A percentile compares a stretch with the other conserved stretches of the same genome.
Evolutionary conservation across 202 grass and related monocot genomes (phyloP).

Genomic region (Saccharum hybrid): DNA sequence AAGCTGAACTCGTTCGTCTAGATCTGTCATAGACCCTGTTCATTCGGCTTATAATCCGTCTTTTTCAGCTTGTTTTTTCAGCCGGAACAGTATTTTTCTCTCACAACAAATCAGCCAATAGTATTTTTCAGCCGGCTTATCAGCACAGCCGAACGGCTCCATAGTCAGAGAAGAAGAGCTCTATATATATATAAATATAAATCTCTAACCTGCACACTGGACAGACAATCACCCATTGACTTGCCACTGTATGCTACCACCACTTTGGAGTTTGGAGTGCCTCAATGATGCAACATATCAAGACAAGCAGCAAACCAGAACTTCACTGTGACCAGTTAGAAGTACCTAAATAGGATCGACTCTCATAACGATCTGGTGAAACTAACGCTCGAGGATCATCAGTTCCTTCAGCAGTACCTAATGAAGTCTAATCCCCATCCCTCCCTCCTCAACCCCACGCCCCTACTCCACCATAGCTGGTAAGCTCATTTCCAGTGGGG

Average conservation of each 20-base stretch:
- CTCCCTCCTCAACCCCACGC: background rate
- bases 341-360: background rate
- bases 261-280: background rate
- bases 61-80: no score
- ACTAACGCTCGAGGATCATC: slow-evolving; percentile 4
- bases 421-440: background rate
- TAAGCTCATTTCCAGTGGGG: slow-evolving; percentile 64
- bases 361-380: background rate
- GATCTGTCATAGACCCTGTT: no score
- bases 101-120: background rate
- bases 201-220: no score
- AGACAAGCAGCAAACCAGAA: background rate
- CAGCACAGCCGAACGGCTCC: no score
- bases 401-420: slow-evolving; percentile 12
- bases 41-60: no score
- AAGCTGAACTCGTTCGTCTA: no score
- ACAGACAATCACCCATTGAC: no score
- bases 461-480: background rate
- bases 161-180: no score
- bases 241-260: background rate
- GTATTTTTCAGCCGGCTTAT: no score
- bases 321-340: background rate
- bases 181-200: no score
- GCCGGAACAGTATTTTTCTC: no score
- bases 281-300: background rate